Evolutionary conservation across 768 basidiomycete species (phyloP), one percentile per base, ranked within the genome.

Genomic region (Hysterangium stoloniferum): DNA sequence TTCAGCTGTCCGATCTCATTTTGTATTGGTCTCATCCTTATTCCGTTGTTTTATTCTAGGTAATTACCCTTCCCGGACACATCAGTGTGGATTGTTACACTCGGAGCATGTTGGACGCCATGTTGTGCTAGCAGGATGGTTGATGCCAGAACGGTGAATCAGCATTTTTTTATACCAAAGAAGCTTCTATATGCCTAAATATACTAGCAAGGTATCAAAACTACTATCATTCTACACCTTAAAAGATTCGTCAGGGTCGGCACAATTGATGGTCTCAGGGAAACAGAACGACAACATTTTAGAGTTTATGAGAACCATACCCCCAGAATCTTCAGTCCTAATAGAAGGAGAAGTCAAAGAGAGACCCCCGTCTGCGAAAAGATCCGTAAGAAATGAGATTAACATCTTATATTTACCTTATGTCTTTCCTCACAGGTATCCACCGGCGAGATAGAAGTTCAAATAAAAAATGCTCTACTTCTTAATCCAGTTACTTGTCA

Each of bases 161-260:
- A 35, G 7, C 24, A 22, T 25, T 43, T 40, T 53, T 33, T 17
- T 37, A 8, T 29, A 27, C 25, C n/a, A 4, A 22, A 34, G 19
- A n/a, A 12, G 29, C 27, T 20, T 9, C n/a, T 53, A 43, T 53
- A 50, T 32, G 57, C 66, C 72, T 57, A 73, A 59, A 60, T 62
- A 58, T 59, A 59, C 62, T 56, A 92, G 88, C 28, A 83, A 83
- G 65, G 73, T 82, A 15, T 72, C 71, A 48, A 82, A 79, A 65
- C 67, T 66, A 45, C 68, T 92, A 58, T 86, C 86, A 51, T 97
- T 97, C 72, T 90, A 86, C 69, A 83, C 82, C 28, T 76, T 96
- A 62, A 85, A 79, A 60, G 92, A 94, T 66, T 73, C 82, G 36
- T 74, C 75, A 56, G 87, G 88, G 31, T 78, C 74, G 0, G 78